Conservation (phyloP, 139 green algal species). For the Picochlorum sp. region DNA sequence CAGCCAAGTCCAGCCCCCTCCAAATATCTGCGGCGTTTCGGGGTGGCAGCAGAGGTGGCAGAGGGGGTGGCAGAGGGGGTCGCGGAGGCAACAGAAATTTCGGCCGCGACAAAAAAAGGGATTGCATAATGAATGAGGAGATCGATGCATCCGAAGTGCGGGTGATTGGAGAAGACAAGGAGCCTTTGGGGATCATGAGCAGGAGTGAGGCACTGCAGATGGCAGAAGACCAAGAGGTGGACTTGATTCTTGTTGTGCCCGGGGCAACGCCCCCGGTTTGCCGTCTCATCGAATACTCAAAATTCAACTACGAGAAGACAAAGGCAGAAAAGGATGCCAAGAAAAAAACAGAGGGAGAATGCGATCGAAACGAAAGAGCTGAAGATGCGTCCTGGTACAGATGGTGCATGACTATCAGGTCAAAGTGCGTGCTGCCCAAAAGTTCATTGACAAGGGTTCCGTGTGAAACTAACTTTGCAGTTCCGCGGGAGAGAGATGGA, state of each 20-base stretch:
- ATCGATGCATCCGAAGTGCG: constrained; percentile 37
- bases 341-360: constrained; percentile 51
- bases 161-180: constrained; percentile 41
- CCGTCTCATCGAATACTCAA: constrained; percentile 52
- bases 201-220: constrained; percentile 27
- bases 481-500: constrained; percentile 72
- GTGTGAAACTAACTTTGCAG: constrained; percentile 63
- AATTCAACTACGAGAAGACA: constrained; percentile 68
- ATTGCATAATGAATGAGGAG: constrained; percentile 24
- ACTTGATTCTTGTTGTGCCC: constrained; percentile 51
- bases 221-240: constrained; percentile 35
- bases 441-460: constrained; percentile 66
- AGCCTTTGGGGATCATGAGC: constrained; percentile 43
- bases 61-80: constrained; percentile 1
- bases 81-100: neutral
- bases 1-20: neutral
- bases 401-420: constrained; percentile 71
- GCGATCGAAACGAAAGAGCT: constrained; percentile 65
- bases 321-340: constrained; percentile 56
- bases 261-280: constrained; percentile 15
- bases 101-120: neutral
- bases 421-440: constrained; percentile 47
- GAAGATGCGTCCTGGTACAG: constrained; percentile 70
- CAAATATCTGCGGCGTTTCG: neutral
- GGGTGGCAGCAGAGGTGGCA: neutral